Evolutionary conservation across 2,329 filamentous ascomycete species (phyloP), one percentile per base, ranked within the genome.

Genomic region (Chrysosporium keratinophilum): DNA sequence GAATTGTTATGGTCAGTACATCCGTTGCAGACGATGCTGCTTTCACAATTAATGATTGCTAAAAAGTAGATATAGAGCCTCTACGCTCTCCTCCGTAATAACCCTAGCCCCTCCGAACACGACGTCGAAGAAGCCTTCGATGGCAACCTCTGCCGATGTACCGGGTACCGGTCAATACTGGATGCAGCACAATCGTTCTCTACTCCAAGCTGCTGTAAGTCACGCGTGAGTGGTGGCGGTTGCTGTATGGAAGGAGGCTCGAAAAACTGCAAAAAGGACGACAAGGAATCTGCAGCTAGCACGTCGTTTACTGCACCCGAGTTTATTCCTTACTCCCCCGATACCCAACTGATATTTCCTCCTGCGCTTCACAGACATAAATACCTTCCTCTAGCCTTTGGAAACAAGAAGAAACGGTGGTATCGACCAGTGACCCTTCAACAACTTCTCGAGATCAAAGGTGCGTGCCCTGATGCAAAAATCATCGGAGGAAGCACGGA

Each of bases 81-180:
- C 54, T 98, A 98, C 69, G 93, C 93, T 5, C 76, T 97, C 43
- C 76, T 98, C 33, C 80, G 93, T 56, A 97, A 97, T 64, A 86
- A 90, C 60, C 76, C 83, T 3, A 77, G 78, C 17, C 90, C 91
- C 0, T 83, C 82, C 2, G 82, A 91, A 63, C 81, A 88, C 61
- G 87, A 94, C 31, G 79, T 97, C 34, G 93, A 98, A 69, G 93
- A 97, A 71, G 90, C 91, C 0, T 97, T 97, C 63, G 93, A 98
- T 68, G 93, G 93, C 0, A 98, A 98, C 60, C 73, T 97, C 28
- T 98, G 93, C 66, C 81, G 93, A 51, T 98, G 93, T 70, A 98
- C 93, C 0, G 93, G 93, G 4, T 98, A 98, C 66, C 77, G 90
- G 50, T 88, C 93, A 0, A 97, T 98, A 54, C 74, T 97, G 1